Percentiles rank a stretch among this genome's conserved stretches.
Evolutionary conservation across 2,329 filamentous ascomycete genomes (phyloP).

Genomic region (Paecilomyces fulvus): DNA sequence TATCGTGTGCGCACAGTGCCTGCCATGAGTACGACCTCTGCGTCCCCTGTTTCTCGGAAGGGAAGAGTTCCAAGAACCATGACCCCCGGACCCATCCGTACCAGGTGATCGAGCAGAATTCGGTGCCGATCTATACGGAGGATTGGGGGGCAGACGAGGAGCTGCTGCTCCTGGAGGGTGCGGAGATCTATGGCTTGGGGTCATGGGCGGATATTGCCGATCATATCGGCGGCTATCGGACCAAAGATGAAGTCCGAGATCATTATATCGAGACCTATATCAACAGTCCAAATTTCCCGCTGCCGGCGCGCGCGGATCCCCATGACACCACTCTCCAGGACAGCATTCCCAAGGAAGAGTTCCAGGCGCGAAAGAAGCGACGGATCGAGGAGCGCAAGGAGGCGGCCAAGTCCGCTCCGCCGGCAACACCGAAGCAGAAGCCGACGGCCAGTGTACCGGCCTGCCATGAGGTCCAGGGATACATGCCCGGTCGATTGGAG

Average conservation of each 20-base stretch:
- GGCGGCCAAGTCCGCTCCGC: constrained; percentile 71
- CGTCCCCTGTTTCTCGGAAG: constrained; percentile 85
- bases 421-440: constrained; percentile 84
- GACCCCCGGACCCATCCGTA: constrained; percentile 79
- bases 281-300: constrained; percentile 71
- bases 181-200: constrained; percentile 89
- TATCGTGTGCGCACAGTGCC: constrained; percentile 72
- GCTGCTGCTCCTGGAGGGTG: constrained; percentile 82
- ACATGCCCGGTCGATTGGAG: constrained; percentile 94
- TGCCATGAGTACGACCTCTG: constrained; percentile 97
- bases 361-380: constrained; percentile 85
- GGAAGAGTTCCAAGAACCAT: constrained; percentile 71
- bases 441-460: constrained; percentile 90
- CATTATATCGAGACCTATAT: constrained; percentile 89
- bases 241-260: constrained; percentile 90
- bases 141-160: constrained; percentile 99
- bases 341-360: constrained; percentile 78
- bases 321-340: constrained; percentile 70
- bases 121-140: constrained; percentile 87
- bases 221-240: constrained; percentile 90
- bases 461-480: constrained; percentile 96
- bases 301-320: constrained; percentile 79
- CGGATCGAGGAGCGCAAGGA: constrained; percentile 89
- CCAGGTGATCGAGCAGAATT: constrained; percentile 95
- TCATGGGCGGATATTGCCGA: constrained; percentile 98